phyloP scores from a whole-genome alignment of 345 rosid genomes.

The rapeseed (Brassica napus) region DNA sequence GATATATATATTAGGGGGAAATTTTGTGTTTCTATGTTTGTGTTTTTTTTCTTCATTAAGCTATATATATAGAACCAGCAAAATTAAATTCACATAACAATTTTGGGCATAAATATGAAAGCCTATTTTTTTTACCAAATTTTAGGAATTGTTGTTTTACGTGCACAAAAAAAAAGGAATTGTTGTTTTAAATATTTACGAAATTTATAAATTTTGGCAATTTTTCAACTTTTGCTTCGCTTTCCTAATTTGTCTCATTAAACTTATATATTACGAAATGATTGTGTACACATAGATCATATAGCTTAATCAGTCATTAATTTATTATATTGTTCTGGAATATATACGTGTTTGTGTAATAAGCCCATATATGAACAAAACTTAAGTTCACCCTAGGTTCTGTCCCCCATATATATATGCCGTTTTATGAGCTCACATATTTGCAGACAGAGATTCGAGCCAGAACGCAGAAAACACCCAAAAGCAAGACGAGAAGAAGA shows the following conservation, averaged over 20 bases:
- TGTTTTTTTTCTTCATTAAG: not conserved
- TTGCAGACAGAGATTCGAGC: conserved; percentile 5
- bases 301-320: not conserved
- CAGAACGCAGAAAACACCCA: conserved; percentile 5
- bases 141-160: not conserved
- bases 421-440: not conserved
- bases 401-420: not conserved
- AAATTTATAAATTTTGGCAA: not conserved
- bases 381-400: too few relatives aligned
- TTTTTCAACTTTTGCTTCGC: not conserved
- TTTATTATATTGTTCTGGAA: not conserved
- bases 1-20: not conserved
- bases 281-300: not conserved
- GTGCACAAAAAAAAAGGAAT: not conserved
- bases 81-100: not conserved
- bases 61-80: not conserved
- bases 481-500: conserved; percentile 29
- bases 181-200: not conserved
- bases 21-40: not conserved
- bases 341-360: not conserved
- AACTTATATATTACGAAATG: not conserved
- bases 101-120: not conserved
- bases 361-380: not conserved
- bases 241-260: not conserved
- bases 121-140: not conserved